A percentile compares a stretch with the other conserved stretches of the same genome.
Conservation (phyloP, 148 eudicot genomes). For the Silene conica region DNA sequence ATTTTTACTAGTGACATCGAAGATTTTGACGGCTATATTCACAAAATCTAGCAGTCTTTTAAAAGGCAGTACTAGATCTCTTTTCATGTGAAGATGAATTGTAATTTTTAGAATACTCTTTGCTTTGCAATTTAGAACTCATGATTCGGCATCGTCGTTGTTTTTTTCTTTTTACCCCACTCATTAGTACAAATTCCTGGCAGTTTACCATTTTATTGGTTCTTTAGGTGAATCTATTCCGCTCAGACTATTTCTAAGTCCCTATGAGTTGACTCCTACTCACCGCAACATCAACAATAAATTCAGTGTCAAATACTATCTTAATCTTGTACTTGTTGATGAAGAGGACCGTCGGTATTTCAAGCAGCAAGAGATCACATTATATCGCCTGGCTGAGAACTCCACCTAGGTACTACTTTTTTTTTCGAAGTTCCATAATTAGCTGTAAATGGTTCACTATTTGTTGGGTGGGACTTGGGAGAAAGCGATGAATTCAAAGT, state of each 20-base stretch:
- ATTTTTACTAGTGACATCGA: no score
- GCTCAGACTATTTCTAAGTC: constrained; percentile 84
- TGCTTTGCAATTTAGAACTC: no score
- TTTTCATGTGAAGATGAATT: no score
- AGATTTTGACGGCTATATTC: no score
- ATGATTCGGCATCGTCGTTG: no score
- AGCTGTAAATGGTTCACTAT: no score
- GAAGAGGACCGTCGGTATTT: constrained; percentile 98
- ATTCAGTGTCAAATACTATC: constrained; percentile 88
- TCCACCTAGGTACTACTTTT: neutral
- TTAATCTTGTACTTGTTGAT: constrained; percentile 92
- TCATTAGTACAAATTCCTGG: neutral
- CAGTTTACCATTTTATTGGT: neutral
- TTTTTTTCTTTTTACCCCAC: no score
- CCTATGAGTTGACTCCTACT: constrained; percentile 93
- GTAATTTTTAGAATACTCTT: no score
- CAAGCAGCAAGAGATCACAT: constrained; percentile 91
- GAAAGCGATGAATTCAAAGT: constrained; percentile 9
- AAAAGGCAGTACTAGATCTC: neutral
- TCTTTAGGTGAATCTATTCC: constrained; percentile 93
- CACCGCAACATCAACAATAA: constrained; percentile 94
- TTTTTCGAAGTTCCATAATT: no score
- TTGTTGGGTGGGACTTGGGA: neutral
- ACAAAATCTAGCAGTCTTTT: neutral
- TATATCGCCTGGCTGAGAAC: constrained; percentile 65